phyloP scores from a whole-genome alignment of 139 green algal genomes.

The Coelastrella sp. region DNA sequence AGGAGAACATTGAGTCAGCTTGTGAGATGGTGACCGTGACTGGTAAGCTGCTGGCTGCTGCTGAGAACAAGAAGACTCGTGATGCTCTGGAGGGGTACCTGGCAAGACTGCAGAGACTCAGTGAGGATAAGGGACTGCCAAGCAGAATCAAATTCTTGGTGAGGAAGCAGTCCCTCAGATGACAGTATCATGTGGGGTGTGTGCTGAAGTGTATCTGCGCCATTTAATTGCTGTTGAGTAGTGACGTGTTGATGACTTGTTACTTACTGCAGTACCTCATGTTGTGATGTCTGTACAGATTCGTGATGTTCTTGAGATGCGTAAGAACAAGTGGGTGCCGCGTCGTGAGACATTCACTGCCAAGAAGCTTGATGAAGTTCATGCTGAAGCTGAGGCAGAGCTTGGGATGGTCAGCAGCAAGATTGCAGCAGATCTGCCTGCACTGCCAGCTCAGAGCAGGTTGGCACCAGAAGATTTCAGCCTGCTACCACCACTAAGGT shows the following conservation, averaged over 20 bases:
- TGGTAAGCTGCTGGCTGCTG: conserved; percentile 40
- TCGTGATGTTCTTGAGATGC: conserved; percentile 80
- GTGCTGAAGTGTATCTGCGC: no score
- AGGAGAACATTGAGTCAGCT: conserved; percentile 94
- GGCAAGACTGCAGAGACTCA: conserved; percentile 45
- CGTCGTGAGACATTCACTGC: conserved; percentile 79
- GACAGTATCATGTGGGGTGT: no score
- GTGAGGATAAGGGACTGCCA: conserved; percentile 40
- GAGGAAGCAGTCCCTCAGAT: background rate
- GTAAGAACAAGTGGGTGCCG: conserved; percentile 66
- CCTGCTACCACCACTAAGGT: background rate
- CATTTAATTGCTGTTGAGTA: no score
- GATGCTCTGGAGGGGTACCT: conserved; percentile 44
- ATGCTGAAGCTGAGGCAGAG: conserved; percentile 84
- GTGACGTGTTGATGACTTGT: no score
- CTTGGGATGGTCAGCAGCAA: conserved; percentile 82
- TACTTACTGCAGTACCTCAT: background rate
- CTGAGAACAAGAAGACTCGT: conserved; percentile 36
- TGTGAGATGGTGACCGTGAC: conserved; percentile 90
- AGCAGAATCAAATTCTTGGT: conserved; percentile 60
- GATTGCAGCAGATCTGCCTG: conserved; percentile 62
- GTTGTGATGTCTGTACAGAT: conserved; percentile 51
- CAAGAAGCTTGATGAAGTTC: conserved; percentile 93
- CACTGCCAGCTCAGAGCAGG: conserved; percentile 55
- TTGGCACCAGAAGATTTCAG: conserved; percentile 22